Evolutionary conservation across 306 rosid species (phyloP), one percentile per base, ranked within the genome.

Genomic region (Nissolia schottii): DNA sequence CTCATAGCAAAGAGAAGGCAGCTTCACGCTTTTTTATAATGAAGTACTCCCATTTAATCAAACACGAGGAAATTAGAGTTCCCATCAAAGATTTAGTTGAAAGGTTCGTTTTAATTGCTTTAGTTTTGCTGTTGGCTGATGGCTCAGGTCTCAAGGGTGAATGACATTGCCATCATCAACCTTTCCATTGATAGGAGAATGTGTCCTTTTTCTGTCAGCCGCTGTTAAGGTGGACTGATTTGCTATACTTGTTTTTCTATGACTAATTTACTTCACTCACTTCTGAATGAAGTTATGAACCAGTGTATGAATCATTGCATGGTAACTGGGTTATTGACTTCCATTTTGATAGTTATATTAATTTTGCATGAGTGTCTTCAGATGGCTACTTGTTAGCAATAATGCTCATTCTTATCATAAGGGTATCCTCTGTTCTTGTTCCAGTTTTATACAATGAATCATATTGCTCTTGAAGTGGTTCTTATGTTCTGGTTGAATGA

Each of bases 1-100:
- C 95, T 75, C 71, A 76, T 10, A 77, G 77, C 85, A 88, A 85
- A 81, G 88, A 67, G 61, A 92, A 88, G 90, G 72, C 87, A 65
- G 84, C 89, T 46, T 64, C 87, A 64, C 78, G 76, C 63, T 86
- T 89, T 78, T 89, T 78, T 46, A 85, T 89, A 34, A 88, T 90
- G 79, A 86, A 74, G 67, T 87, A 87, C 84, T 61, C 80, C 76
- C 65, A 70, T 56, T 56, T 76, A 28, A 69, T 56, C 58, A 49
- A 70, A 22, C 79, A 73, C 37, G 79, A 66, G 34, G 62, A 45
- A 23, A 20, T 14, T 83, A 68, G 13, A 61, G 63, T 86, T 76
- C 89, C 94, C 9, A 62, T 89, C 64, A 88, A 80, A 74, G 87
- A 86, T 82, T 73, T 72, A 22, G 70, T 87, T 37, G 60, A 72